phyloP scores from a whole-genome alignment of 129 eudicot species.

The Flaveria sonorensis region DNA sequence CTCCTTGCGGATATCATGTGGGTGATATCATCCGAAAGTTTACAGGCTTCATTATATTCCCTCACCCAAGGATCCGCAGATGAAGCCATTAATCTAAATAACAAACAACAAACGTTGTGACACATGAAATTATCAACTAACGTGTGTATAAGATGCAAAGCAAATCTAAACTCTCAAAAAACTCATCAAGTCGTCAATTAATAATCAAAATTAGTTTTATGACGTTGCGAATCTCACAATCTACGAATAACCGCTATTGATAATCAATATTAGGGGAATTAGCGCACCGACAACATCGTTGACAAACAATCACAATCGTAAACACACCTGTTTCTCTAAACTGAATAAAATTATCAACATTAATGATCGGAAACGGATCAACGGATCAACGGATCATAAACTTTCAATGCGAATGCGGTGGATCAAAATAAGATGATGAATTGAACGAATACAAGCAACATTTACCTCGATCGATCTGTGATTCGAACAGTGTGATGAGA shows the following conservation, averaged over 20 bases:
- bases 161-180: background rate
- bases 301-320: conserved; percentile 8
- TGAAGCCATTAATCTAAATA: conserved; percentile 55
- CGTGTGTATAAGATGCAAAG: background rate
- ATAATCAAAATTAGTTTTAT: background rate
- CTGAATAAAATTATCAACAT: background rate
- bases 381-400: background rate
- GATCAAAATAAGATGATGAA: conserved; percentile 4
- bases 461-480: conserved; percentile 27
- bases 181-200: background rate
- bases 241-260: background rate
- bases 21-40: conserved; percentile 67
- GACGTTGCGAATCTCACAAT: background rate
- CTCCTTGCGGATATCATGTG: conserved; percentile 68
- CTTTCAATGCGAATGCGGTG: background rate
- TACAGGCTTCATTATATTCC: conserved; percentile 76
- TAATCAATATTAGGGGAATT: background rate
- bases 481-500: conserved; percentile 10
- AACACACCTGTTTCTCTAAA: background rate
- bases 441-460: background rate
- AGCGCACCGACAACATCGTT: conserved; percentile 3
- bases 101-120: conserved; percentile 6
- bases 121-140: conserved; percentile 10
- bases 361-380: background rate
- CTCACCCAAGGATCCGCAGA: conserved; percentile 68